A percentile compares a stretch with the other conserved stretches of the same genome.
phyloP scores from a whole-genome alignment of 306 rosid species.

The Rosa chinensis region DNA sequence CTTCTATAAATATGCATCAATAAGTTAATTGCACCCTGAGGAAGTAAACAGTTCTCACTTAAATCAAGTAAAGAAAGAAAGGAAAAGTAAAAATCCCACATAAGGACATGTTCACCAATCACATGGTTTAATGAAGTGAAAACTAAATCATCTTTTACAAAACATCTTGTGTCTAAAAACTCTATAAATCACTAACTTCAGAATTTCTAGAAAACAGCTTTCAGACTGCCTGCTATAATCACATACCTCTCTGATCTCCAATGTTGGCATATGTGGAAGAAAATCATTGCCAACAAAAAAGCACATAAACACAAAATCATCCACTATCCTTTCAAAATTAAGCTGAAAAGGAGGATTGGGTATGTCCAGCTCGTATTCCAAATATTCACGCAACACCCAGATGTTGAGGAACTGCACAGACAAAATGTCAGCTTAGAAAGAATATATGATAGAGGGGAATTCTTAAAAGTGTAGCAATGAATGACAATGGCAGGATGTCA shows the following conservation, averaged over 20 bases:
- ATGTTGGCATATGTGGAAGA: constrained; percentile 96
- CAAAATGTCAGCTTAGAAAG: constrained; percentile 23
- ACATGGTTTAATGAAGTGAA: not conserved
- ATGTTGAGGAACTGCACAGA: constrained; percentile 70
- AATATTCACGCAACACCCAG: constrained; percentile 88
- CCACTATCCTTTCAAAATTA: constrained; percentile 72
- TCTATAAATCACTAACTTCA: not conserved
- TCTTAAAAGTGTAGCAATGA: constrained; percentile 23
- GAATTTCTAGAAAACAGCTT: not conserved
- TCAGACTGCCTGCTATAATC: constrained; percentile 23
- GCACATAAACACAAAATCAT: constrained; percentile 87
- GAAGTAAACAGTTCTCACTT: constrained; percentile 30
- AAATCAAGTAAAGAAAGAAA: constrained; percentile 13
- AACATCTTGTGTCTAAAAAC: not conserved
- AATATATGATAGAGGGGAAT: constrained; percentile 16
- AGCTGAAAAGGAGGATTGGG: constrained; percentile 73
- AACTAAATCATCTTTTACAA: not conserved
- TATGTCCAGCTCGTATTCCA: constrained; percentile 77
- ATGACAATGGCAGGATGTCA: constrained; percentile 23
- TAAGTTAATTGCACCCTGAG: constrained; percentile 92
- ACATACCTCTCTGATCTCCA: constrained; percentile 94
- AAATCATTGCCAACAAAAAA: constrained; percentile 94
- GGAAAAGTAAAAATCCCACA: constrained; percentile 14
- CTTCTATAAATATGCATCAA: constrained; percentile 90
- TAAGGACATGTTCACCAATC: constrained; percentile 3